Evolutionary conservation across 495 filamentous ascomycete genomes (phyloP), one percentile per base, ranked within the genome.

Genomic region (Xylaria intraflava): DNA sequence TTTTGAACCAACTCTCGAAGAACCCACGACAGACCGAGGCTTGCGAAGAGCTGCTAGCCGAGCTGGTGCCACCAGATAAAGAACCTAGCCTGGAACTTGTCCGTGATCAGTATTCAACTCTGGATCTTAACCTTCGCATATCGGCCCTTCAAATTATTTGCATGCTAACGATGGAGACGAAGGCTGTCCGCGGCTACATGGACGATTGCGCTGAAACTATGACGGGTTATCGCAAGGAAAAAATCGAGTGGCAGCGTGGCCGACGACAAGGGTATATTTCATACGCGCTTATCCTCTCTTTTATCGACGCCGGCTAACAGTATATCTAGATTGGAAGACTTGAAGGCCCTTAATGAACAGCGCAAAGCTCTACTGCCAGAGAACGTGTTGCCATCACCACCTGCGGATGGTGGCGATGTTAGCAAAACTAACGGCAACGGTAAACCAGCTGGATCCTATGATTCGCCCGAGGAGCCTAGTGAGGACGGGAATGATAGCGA

Each of bases 181-280:
- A 86, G 63, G 83, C 85, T 2, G 81, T 97, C 51, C 82, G 89
- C 33, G 83, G 83, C 14, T 95, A 93, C 62, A 86, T 98, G 72
- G 90, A 95, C 53, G 83, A 91, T 56, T 94, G 90, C 69, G 86
- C 83, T 42, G 86, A 90, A 56, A 83, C 87, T 52, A 96, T 96
- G 94, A 98, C 93, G 2, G 82, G 81, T 38, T 86, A 90, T 62
- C 80, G 93, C 17, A 98, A 97, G 69, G 87, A 94, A 67, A 97
- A 95, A 71, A 96, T 95, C 51, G 88, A 95, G 58, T 85, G 83
- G 65, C 93, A 97, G 67, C 80, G 89, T 51, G 78, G 84, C 49
- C 82, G 87, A 61, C 96, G 93, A 66, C 76, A 78, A 67, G 78
- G 80, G 91, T 96, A 81, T 75, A 90, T 86, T 39, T 24, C 4